These are phyloP conservation scores for Sarcomyxa edulis DNA, from an alignment of 768 basidiomycete species.

Conservation along the genomic window DNA sequence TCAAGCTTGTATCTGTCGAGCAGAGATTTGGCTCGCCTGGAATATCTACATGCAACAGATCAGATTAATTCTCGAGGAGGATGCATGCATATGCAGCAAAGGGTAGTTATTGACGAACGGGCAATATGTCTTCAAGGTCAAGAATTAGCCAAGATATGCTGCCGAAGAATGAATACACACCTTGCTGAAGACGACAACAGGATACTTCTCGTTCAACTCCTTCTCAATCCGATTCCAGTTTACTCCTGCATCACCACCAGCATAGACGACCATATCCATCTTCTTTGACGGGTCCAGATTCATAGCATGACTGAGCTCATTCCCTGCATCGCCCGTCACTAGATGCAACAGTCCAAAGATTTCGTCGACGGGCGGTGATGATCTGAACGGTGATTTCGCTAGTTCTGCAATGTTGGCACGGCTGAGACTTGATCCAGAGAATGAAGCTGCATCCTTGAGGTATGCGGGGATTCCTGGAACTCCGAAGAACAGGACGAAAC, in stretches of 20 bases:
- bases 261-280: conserved; percentile 50
- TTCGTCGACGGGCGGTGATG: conserved; percentile 38
- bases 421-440: conserved; percentile 20
- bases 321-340: conserved; percentile 45
- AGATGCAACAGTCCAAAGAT: conserved; percentile 70
- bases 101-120: conserved; percentile 41
- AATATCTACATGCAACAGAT: conserved; percentile 37
- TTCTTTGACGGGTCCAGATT: conserved; percentile 42
- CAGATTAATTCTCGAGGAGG: background rate
- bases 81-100: background rate
- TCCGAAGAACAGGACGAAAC: conserved; percentile 34
- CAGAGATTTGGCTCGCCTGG: conserved; percentile 55
- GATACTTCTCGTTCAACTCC: conserved; percentile 43
- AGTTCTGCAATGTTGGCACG: conserved; percentile 35
- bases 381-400: conserved; percentile 22
- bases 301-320: conserved; percentile 32
- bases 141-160: background rate
- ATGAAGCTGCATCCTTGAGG: conserved; percentile 23
- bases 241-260: conserved; percentile 34
- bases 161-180: conserved; percentile 29
- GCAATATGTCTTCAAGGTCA: conserved; percentile 55
- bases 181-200: conserved; percentile 81
- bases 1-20: conserved; percentile 53
- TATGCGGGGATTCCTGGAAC: conserved; percentile 32
- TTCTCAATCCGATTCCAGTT: conserved; percentile 40